Conservation (phyloP, 2,329 filamentous ascomycete genomes). For the Remersonia thermophila region DNA sequence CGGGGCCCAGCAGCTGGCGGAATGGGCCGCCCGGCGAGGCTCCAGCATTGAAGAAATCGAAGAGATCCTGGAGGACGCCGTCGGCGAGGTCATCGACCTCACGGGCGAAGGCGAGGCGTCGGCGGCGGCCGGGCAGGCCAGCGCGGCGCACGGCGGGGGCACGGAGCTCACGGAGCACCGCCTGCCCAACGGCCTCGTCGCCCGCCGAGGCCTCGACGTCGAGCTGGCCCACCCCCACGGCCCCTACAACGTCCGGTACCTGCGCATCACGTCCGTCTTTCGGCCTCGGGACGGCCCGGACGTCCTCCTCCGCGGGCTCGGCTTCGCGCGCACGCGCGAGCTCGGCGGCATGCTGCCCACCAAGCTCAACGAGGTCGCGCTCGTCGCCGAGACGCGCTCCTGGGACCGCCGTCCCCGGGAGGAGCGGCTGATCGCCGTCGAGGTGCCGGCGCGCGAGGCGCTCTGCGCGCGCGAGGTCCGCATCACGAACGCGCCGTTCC, state of each 20-base stretch:
- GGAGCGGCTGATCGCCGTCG: constrained; percentile 26
- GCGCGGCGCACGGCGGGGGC: no score
- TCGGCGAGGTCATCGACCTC: constrained; percentile 11
- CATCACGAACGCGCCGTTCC: constrained; percentile 43
- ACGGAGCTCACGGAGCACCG: background rate
- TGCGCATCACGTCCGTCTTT: constrained; percentile 28
- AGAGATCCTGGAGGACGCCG: constrained; percentile 1
- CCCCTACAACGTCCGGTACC: constrained; percentile 19
- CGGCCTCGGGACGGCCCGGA: constrained; percentile 20
- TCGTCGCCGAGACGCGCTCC: constrained; percentile 28
- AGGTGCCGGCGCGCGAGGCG: constrained; percentile 29
- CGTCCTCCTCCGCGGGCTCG: constrained; percentile 28
- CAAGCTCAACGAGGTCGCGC: constrained; percentile 32
- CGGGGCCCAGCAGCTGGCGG: no score
- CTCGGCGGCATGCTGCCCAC: constrained; percentile 26
- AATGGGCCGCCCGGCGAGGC: no score
- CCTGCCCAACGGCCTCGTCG: background rate
- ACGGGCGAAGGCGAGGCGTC: constrained; percentile 2
- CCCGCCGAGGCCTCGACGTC: constrained; percentile 3
- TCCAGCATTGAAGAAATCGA: no score
- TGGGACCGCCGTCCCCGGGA: constrained; percentile 23
- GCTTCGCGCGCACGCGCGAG: constrained; percentile 25
- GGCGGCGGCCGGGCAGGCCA: background rate
- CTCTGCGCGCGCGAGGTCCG: constrained; percentile 30
- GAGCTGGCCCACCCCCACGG: constrained; percentile 1